Evolutionary conservation across 257 asterid genomes (phyloP), one percentile per base, ranked within the genome.

Genomic region (Nicotiana tomentosiformis): DNA sequence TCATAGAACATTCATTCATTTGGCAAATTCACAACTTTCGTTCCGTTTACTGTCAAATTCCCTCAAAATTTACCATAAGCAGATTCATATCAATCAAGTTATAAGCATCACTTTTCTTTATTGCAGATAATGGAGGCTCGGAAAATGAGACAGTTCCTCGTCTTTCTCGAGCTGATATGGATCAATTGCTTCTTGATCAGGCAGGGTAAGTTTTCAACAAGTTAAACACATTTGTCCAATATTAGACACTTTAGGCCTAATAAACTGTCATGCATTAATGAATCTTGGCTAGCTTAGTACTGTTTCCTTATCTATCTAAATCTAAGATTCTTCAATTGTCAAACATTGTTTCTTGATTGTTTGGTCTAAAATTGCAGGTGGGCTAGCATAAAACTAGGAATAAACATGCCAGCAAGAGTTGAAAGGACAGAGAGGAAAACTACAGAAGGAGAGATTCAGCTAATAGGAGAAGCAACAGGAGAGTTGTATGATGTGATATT

Each of bases 391-490:
- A 87, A 84, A 81, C 18, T 96, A 88, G 99, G 99, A 43, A 85
- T 94, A 82, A 94, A 87, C 88, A 94, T 96, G 98, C 99, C 98
- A 1, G 98, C 97, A 78, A 88, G 97, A 82, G 98, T 94, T 23
- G 97, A 94, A 84, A 88, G 97, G 88, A 90, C 91, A 0, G 93
- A 91, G 30, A 94, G 99, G 80, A 89, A 81, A 65, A 83, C 58
- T 7, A 88, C 82, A 1, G 96, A 92, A 1, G 84, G 82, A 0
- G 98, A 96, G 78, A 18, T 88, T 33, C 98, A 94, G 85, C 82
- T 94, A 37, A 89, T 93, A 26, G 99, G 98, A 77, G 98, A 94
- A 60, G 95, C 97, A 56, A 94, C 97, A 6, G 98, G 98, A 56
- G 98, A 96, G 57, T 93, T 83, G 87, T 96, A 94, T 69, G 98